phyloP scores from a whole-genome alignment of 179 eudicot species.

The Beta lomatogona region DNA sequence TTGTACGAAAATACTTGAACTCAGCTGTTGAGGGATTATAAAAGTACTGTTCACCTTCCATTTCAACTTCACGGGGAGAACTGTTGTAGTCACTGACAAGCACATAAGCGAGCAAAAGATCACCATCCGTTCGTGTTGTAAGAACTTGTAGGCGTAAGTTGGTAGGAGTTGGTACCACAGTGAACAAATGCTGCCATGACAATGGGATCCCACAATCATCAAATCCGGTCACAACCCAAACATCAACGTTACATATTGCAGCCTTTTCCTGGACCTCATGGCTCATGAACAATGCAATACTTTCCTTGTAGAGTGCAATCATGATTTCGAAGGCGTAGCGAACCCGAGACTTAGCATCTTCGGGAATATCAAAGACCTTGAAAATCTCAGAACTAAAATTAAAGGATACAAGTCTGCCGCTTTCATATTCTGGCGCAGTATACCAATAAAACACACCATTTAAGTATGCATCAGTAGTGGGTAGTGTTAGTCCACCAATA shows the following conservation, averaged over 20 bases:
- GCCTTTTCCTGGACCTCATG: not conserved
- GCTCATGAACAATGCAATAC: not conserved
- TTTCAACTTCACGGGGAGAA: too few species aligned
- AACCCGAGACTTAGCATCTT: not conserved
- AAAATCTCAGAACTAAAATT: constrained; percentile 4
- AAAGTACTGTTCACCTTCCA: not conserved
- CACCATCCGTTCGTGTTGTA: constrained; percentile 5
- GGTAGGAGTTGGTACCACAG: not conserved
- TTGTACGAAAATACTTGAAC: not conserved
- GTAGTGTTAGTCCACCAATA: not conserved
- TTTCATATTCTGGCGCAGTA: not conserved
- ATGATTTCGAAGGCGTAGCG: too few species aligned
- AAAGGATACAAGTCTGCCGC: not conserved
- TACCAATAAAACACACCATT: constrained; percentile 9
- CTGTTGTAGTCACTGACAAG: not conserved
- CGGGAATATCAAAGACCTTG: not conserved
- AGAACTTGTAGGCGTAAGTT: not conserved
- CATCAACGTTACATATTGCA: not conserved
- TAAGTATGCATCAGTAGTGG: not conserved
- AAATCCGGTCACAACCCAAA: constrained; percentile 4
- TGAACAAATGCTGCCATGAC: constrained; percentile 18
- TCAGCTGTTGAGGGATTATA: not conserved
- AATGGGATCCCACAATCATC: constrained; percentile 10
- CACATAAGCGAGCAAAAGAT: not conserved
- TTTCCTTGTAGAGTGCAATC: constrained; percentile 6